Conservation (phyloP, 768 basidiomycete species). For the Solioccasus polychromus region DNA sequence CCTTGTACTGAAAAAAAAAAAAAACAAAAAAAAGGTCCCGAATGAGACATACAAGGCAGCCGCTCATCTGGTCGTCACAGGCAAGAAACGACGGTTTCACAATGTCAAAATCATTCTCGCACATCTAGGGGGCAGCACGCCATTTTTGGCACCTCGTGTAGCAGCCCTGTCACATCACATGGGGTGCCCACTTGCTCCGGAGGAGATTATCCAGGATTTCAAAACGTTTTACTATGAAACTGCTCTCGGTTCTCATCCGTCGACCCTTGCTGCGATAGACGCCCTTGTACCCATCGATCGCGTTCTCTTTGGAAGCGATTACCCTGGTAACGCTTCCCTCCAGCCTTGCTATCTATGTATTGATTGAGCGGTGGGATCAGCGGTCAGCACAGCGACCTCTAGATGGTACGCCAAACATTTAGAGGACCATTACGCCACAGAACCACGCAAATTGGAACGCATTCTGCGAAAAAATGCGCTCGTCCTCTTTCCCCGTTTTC, state of each 20-base stretch:
- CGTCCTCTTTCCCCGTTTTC: slow-evolving; percentile 46
- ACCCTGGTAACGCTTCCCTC: slow-evolving; percentile 52
- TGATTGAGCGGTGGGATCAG: slow-evolving; percentile 32
- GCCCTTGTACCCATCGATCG: slow-evolving; percentile 47
- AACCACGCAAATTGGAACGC: slow-evolving; percentile 38
- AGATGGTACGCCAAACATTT: slow-evolving; percentile 61
- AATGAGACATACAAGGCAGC: slow-evolving; percentile 84
- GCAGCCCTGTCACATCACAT: slow-evolving; percentile 66
- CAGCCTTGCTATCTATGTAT: background rate
- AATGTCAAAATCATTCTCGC: slow-evolving; percentile 65
- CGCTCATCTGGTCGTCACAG: slow-evolving; percentile 71
- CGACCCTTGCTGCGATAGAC: slow-evolving; percentile 50
- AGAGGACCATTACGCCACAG: slow-evolving; percentile 43
- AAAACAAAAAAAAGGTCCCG: slow-evolving; percentile 66
- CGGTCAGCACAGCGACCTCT: slow-evolving; percentile 53
- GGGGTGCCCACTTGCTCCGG: slow-evolving; percentile 61
- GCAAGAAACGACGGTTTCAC: slow-evolving; percentile 60
- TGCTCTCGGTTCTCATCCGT: slow-evolving; percentile 57
- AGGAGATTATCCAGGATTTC: slow-evolving; percentile 69
- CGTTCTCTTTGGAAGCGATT: slow-evolving; percentile 73
- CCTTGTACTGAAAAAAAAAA: too few relatives aligned
- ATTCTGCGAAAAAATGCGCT: slow-evolving; percentile 52
- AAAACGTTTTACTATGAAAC: slow-evolving; percentile 72
- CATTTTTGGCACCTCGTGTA: slow-evolving; percentile 64
- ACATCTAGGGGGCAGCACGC: slow-evolving; percentile 70